phyloP scores from a whole-genome alignment of 805 yeast species.

The Hanseniaspora lachancei region DNA sequence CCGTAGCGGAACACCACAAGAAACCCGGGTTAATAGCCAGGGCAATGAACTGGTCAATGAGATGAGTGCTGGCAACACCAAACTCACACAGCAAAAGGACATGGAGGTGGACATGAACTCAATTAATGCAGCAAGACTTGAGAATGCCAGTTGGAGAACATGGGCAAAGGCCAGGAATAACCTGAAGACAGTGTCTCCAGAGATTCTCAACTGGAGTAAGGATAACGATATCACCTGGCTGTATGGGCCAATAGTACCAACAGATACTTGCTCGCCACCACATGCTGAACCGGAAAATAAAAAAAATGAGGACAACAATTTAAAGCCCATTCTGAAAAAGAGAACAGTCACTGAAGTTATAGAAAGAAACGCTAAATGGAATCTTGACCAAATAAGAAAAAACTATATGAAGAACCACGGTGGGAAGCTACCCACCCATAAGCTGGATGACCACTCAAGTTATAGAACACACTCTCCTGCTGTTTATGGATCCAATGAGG shows the following conservation, averaged over 20 bases:
- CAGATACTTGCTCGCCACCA: constrained; percentile 14
- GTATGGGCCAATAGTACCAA: constrained; percentile 61
- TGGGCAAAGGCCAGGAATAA: constrained; percentile 88
- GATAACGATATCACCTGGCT: constrained; percentile 97
- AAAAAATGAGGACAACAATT: constrained; percentile 22
- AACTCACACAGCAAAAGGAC: constrained; percentile 1
- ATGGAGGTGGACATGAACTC: constrained; percentile 35
- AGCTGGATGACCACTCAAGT: constrained; percentile 19
- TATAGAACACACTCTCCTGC: constrained; percentile 21
- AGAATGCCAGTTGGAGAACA: constrained; percentile 93
- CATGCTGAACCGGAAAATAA: constrained; percentile 21
- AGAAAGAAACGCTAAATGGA: constrained; percentile 29
- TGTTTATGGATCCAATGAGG: neutral
- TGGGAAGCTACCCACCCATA: constrained; percentile 15
- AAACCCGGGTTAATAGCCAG: neutral
- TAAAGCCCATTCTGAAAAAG: constrained; percentile 81
- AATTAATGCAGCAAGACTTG: constrained; percentile 68
- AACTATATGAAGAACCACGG: constrained; percentile 87
- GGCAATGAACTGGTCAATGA: neutral
- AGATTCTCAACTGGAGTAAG: constrained; percentile 87
- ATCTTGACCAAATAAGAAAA: constrained; percentile 43
- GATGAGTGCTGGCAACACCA: neutral
- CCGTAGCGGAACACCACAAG: neutral
- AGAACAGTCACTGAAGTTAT: constrained; percentile 70
- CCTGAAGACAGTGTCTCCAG: constrained; percentile 74